Percentiles rank a stretch among this genome's conserved stretches.
These are phyloP conservation scores for Bryopsis sp. DNA, from an alignment of 139 green algal genomes.

Conservation along the genomic window DNA sequence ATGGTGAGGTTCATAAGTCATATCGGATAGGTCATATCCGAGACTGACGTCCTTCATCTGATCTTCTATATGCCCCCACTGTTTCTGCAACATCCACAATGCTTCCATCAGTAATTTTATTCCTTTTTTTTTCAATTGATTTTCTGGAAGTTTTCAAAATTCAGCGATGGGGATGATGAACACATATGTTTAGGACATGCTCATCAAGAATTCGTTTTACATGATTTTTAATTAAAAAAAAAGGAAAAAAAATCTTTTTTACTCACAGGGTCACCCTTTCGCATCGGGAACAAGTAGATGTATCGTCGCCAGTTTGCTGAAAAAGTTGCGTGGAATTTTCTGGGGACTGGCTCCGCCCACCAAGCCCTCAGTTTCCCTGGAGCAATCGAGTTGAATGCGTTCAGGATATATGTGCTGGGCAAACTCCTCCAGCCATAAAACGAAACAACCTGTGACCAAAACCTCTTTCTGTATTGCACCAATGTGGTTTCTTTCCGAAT, in stretches of 20 bases:
- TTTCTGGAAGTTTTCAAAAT: constrained; percentile 14
- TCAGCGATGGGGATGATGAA: background rate
- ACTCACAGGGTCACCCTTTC: too few species aligned
- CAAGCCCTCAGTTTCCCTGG: constrained; percentile 4
- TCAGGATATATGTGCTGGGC: background rate
- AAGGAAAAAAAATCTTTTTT: too few species aligned
- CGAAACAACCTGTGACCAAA: background rate
- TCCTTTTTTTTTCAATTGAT: too few species aligned
- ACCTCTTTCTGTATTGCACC: too few species aligned
- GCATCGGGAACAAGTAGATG: constrained; percentile 39
- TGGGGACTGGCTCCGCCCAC: constrained; percentile 6
- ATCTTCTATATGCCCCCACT: too few species aligned
- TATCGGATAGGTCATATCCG: too few species aligned
- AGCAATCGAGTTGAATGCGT: background rate
- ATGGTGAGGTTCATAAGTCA: too few species aligned
- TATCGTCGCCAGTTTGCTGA: constrained; percentile 33
- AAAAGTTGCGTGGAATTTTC: constrained; percentile 42
- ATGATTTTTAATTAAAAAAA: too few species aligned
- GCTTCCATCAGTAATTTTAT: too few species aligned
- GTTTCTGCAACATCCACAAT: too few species aligned
- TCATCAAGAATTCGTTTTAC: background rate
- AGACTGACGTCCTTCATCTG: too few species aligned
- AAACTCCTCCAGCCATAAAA: constrained; percentile 1
- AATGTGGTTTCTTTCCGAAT: too few species aligned
- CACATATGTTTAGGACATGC: background rate